Base-by-base conservation (phyloP, 2,329 filamentous ascomycete species). In the Lasiodiplodia hormozganensis region DNA sequence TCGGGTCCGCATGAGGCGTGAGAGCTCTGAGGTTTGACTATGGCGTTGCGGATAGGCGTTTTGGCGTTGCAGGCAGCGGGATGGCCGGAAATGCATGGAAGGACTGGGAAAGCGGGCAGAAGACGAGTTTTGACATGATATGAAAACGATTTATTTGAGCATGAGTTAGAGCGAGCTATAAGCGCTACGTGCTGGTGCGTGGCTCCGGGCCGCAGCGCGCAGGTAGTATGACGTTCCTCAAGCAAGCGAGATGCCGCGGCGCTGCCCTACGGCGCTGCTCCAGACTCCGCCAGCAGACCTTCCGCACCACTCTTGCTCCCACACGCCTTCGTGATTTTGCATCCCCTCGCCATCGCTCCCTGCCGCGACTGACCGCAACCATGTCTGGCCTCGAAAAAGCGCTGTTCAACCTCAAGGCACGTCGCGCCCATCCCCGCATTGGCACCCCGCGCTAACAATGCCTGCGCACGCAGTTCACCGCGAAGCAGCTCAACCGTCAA, bases 371-470 rank as follows among this genome's bases (percentile, higher is more conserved):
- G n/a, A 38, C 23, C 47, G 47, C 47, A 64, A 68, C 25, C 68
- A 88, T 88, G 87, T 88, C 87, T 38, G 86, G 87, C 70, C 83
- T 88, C 68, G 86, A 88, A 76, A 88, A 88, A 75, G 85, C 86
- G 28, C 83, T 88, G 51, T 88, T 88, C 80, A 88, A 88, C 76
- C 81, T 89, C 70, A 89, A 88, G 82, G 86, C 87, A 69, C 53
- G 76, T 70, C 60, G 34, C 47, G 38, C 62, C 21, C 53, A 62
- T 51, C 62, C 68, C 52, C 65, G 62, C 47, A 43, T 38, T 47
- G 6, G 28, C 60, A 43, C 54, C 38, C 38, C 52, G 58, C 68
- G 69, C 76, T 78, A 69, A 80, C 73, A 51, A 36, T 56, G 18
- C 52, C 54, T 23, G 43, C 21, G 43, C 47, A 56, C 49, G 38